phyloP scores from a whole-genome alignment of 306 rosid genomes.

The Rubus parviflorus region DNA sequence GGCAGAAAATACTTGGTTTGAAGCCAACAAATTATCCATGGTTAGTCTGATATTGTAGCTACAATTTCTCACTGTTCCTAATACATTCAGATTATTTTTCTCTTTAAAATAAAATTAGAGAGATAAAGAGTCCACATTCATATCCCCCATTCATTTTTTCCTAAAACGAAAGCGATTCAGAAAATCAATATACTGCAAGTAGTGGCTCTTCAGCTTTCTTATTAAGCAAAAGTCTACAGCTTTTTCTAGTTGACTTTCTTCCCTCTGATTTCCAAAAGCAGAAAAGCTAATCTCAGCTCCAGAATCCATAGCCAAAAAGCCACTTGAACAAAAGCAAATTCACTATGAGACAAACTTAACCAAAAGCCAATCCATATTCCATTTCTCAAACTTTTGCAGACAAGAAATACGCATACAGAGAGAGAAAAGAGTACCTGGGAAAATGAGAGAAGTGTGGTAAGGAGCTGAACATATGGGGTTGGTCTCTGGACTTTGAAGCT shows the following conservation, averaged over 20 bases:
- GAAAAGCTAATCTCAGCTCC: slow-evolving; percentile 16
- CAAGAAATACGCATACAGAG: neutral
- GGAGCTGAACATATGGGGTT: neutral
- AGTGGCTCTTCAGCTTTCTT: neutral
- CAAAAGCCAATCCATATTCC: slow-evolving; percentile 5
- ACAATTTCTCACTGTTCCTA: neutral
- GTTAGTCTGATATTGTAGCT: neutral
- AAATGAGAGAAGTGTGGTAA: slow-evolving; percentile 3
- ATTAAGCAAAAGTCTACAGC: neutral
- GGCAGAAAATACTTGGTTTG: neutral
- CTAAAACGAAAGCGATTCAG: neutral
- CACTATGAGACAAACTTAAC: slow-evolving; percentile 5
- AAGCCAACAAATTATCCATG: neutral
- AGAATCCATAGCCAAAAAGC: slow-evolving; percentile 15
- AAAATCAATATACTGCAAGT: neutral
- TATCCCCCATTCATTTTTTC: slow-evolving; percentile 7
- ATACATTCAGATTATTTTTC: slow-evolving; percentile 1
- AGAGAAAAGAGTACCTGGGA: slow-evolving; percentile 7
- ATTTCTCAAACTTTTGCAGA: neutral
- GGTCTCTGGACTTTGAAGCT: neutral
- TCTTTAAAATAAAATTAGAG: neutral
- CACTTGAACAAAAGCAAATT: slow-evolving; percentile 11
- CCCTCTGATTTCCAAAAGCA: slow-evolving; percentile 11
- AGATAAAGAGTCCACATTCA: slow-evolving; percentile 16
- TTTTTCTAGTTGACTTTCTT: slow-evolving; percentile 23